Base-by-base conservation (phyloP, 2,329 filamentous ascomycete species). In the Fonsecaea erecta region DNA sequence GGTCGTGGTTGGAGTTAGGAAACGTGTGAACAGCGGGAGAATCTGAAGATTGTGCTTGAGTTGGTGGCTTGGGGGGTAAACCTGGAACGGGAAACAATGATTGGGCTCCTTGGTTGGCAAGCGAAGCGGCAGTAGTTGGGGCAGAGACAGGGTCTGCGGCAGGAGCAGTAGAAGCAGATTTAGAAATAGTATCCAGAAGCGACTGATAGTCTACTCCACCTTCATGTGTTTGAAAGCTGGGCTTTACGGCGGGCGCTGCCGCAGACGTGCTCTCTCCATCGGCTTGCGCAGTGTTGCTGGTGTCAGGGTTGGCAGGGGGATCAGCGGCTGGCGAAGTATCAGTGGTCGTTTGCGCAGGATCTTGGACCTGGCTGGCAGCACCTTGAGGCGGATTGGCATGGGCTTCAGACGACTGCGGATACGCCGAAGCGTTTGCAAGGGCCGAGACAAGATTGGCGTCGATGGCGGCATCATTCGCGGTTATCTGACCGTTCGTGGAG, bases 181-280 rank as follows among this genome's bases (percentile, higher is more conserved):
- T 75, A 65, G 79, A 76, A 40, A 82, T 76, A 71, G 81, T 82
- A 75, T 82, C 80, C 72, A 83, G 77, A 62, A 83, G 73, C 62
- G 76, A 79, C 72, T 82, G 80, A 70, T 80, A 81, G 71, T 82
- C 79, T 72, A 82, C 78, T 65, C 78, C 81, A 61, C 73, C 74
- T 67, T 77, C 52, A 56, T 52, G 43, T 32, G 62, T 46, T 30
- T 60, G 61, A 52, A 60, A 40, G 43, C 59, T 55, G 43, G 62
- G 52, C 21, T 65, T 62, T 48, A 65, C 67, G 52, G 26, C 54
- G 26, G 60, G 48, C 21, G 58, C 55, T 56, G 62, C 46, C 40
- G 61, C 61, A 53, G 59, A 59, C 30, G 26, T 37, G 16, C 30
- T 58, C 26, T 62, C 64, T 58, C 35, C 63, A 61, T 18, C 32